phyloP scores from a whole-genome alignment of 2,329 filamentous ascomycete genomes.

The Parasarocladium wereldwijsianum region DNA sequence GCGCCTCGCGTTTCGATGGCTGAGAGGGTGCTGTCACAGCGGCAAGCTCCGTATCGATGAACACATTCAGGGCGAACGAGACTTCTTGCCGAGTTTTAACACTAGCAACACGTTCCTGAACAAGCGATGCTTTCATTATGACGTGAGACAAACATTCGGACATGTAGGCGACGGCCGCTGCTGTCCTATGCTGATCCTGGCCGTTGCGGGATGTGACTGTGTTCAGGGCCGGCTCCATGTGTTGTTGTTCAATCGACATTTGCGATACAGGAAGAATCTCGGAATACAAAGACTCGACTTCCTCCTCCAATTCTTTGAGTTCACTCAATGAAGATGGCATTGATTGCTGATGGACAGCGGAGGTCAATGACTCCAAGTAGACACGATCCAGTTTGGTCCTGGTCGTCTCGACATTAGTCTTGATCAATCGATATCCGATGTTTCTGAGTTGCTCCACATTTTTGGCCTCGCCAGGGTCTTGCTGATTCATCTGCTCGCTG shows the following conservation, averaged over 20 bases:
- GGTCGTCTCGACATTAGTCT: slow-evolving; percentile 39
- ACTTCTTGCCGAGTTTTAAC: slow-evolving; percentile 30
- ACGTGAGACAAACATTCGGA: too few species aligned
- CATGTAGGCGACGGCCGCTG: slow-evolving; percentile 37
- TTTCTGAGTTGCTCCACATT: slow-evolving; percentile 44
- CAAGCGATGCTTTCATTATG: neutral
- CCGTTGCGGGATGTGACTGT: slow-evolving; percentile 27
- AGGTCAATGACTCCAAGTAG: slow-evolving; percentile 31
- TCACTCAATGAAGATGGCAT: slow-evolving; percentile 21
- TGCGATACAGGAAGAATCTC: slow-evolving; percentile 56
- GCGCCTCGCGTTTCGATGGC: slow-evolving; percentile 10
- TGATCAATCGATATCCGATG: slow-evolving; percentile 43
- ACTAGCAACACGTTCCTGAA: slow-evolving; percentile 28
- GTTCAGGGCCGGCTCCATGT: slow-evolving; percentile 44
- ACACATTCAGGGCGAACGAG: slow-evolving; percentile 15
- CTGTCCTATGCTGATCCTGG: slow-evolving; percentile 27
- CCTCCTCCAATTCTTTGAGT: slow-evolving; percentile 39
- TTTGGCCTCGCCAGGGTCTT: slow-evolving; percentile 34
- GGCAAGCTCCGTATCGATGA: slow-evolving; percentile 26
- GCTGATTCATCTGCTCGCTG: slow-evolving; percentile 41
- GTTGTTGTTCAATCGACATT: slow-evolving; percentile 56
- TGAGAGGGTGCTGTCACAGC: slow-evolving; percentile 22
- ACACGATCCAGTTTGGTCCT: slow-evolving; percentile 39
- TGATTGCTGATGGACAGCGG: slow-evolving; percentile 10
- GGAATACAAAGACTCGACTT: slow-evolving; percentile 53